Conservation (phyloP, 108 stramenopile species). For the Cyclotella baltica region DNA sequence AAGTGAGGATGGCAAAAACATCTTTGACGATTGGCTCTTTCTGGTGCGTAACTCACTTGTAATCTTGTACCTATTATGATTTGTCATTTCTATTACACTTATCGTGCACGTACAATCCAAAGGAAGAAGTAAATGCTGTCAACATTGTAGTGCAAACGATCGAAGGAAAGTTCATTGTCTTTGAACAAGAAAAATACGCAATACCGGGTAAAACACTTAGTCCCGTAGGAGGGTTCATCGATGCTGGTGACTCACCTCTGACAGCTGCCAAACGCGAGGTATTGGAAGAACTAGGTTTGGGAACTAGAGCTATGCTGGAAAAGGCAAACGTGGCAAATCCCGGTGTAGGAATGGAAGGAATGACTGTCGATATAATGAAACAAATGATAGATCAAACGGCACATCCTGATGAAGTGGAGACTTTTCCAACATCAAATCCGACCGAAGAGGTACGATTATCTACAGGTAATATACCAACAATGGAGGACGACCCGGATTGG, state of each 20-base stretch:
- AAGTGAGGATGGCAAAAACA: conserved; percentile 33
- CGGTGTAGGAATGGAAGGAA: background rate
- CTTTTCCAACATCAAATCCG: conserved; percentile 12
- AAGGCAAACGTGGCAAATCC: conserved; percentile 1
- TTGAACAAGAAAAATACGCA: conserved; percentile 68
- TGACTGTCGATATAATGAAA: background rate
- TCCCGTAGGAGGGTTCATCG: conserved; percentile 69
- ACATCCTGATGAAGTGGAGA: conserved; percentile 11
- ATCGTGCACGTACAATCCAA: background rate
- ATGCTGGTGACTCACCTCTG: conserved; percentile 57
- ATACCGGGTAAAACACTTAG: conserved; percentile 57
- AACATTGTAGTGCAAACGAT: conserved; percentile 61
- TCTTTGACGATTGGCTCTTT: conserved; percentile 69
- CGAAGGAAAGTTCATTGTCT: conserved; percentile 52
- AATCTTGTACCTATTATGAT: background rate
- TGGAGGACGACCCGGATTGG: conserved; percentile 53
- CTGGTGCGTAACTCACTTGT: conserved; percentile 28
- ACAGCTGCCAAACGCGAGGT: conserved; percentile 67
- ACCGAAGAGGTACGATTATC: background rate
- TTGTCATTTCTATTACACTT: background rate
- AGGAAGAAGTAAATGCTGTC: conserved; percentile 61
- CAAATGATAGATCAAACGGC: conserved; percentile 10
- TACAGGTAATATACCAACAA: conserved; percentile 26
- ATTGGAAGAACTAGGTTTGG: conserved; percentile 66
- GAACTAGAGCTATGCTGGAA: conserved; percentile 29